A percentile compares a stretch with the other conserved stretches of the same genome.
Conservation (phyloP, 2,329 filamentous ascomycete species). For the Graphilbum ipis-grandicollis region DNA sequence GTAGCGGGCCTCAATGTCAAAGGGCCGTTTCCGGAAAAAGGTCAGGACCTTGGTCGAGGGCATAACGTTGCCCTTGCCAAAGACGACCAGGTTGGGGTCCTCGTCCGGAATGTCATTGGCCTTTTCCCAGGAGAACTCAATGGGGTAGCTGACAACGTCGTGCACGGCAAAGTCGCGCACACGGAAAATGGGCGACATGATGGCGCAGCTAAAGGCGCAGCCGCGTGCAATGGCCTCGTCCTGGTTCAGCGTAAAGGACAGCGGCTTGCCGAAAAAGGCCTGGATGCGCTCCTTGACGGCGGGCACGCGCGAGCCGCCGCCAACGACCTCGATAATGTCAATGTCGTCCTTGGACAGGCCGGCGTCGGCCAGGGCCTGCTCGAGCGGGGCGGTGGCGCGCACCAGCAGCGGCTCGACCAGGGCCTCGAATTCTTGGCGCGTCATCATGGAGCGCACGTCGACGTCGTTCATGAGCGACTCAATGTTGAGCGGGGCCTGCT, state of each 20-base stretch:
- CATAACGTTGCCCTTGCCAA: slow-evolving; percentile 92
- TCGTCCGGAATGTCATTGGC: slow-evolving; percentile 95
- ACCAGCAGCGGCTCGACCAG: slow-evolving; percentile 72
- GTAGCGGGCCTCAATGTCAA: slow-evolving; percentile 91
- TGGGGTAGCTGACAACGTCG: slow-evolving; percentile 95
- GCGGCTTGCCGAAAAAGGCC: slow-evolving; percentile 76
- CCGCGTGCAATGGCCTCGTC: slow-evolving; percentile 93
- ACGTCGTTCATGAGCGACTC: slow-evolving; percentile 98
- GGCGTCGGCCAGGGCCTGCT: slow-evolving; percentile 86
- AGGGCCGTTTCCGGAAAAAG: slow-evolving; percentile 96
- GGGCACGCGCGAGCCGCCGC: slow-evolving; percentile 86
- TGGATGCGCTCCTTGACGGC: slow-evolving; percentile 80
- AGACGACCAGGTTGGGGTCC: slow-evolving; percentile 91
- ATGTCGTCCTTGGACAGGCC: slow-evolving; percentile 86
- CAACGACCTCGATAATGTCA: slow-evolving; percentile 82
- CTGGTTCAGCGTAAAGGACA: slow-evolving; percentile 95
- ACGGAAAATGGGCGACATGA: slow-evolving; percentile 92
- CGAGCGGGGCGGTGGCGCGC: slow-evolving; percentile 55
- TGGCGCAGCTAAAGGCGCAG: slow-evolving; percentile 93
- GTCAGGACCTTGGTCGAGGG: slow-evolving; percentile 98
- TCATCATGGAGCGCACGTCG: slow-evolving; percentile 77
- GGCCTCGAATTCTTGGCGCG: slow-evolving; percentile 84
- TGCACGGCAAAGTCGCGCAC: slow-evolving; percentile 96
- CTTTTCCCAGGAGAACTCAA: slow-evolving; percentile 98
- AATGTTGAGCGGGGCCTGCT: slow-evolving; percentile 81